Evolutionary conservation across 2,329 filamentous ascomycete species (phyloP).

Genomic region (Cordyceps cicadae): DNA sequence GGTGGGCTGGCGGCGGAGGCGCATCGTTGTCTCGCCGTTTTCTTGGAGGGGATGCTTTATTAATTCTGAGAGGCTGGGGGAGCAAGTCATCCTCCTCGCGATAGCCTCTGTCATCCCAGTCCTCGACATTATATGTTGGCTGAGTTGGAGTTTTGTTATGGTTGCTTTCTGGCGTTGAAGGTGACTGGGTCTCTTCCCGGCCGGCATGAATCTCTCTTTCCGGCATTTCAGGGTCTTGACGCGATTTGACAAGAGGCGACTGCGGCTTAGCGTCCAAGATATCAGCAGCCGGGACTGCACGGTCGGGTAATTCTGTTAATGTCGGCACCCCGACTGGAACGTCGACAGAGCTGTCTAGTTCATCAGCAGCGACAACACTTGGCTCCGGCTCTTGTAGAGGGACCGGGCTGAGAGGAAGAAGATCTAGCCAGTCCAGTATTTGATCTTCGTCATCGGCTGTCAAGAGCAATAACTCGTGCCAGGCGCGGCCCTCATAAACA

Average conservation of each 20-base stretch:
- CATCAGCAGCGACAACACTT: conserved; percentile 22
- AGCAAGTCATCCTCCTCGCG: conserved; percentile 30
- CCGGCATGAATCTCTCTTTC: conserved; percentile 19
- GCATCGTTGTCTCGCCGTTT: conserved; percentile 45
- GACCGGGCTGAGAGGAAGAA: conserved; percentile 51
- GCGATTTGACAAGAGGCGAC: conserved; percentile 16
- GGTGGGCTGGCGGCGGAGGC: conserved; percentile 46
- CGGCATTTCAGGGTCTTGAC: conserved; percentile 26
- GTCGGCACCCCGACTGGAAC: conserved; percentile 8
- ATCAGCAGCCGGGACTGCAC: conserved; percentile 3
- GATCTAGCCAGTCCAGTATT: conserved; percentile 76
- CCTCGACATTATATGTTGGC: conserved; percentile 22
- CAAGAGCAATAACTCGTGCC: conserved; percentile 79
- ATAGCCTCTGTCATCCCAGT: conserved; percentile 17
- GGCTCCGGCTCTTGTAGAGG: conserved; percentile 35
- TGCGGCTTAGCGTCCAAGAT: background rate
- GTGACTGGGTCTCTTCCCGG: background rate
- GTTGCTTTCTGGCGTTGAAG: conserved; percentile 15
- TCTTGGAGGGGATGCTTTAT: conserved; percentile 22
- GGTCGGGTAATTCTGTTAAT: background rate
- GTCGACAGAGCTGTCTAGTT: background rate
- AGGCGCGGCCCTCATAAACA: conserved; percentile 54
- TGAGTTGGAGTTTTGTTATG: conserved; percentile 31
- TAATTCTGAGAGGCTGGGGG: conserved; percentile 28
- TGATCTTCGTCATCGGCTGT: conserved; percentile 68